Conservation (phyloP, 805 yeast species). For the Ogataea corticis region DNA sequence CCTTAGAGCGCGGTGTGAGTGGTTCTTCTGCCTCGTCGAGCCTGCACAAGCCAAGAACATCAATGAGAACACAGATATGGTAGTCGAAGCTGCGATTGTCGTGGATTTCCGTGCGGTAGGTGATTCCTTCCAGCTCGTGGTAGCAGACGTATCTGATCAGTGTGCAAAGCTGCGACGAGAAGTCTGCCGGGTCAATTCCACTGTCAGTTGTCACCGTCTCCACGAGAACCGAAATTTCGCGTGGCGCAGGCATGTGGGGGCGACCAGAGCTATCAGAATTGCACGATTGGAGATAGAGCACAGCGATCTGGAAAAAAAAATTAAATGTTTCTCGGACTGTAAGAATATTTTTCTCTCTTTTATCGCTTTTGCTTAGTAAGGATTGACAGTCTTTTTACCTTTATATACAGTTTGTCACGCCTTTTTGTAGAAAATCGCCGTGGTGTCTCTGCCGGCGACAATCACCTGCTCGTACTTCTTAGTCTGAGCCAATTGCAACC, state of each 20-base stretch:
- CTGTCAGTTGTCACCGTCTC: neutral
- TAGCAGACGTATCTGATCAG: neutral
- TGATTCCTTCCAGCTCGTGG: neutral
- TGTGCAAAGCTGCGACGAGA: neutral
- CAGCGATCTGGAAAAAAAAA: no score
- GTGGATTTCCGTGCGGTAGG: neutral
- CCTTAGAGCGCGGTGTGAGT: neutral
- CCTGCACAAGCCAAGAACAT: neutral
- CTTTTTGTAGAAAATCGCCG: slow-evolving; percentile 61
- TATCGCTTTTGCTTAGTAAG: no score
- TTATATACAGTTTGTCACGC: neutral
- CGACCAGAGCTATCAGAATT: no score
- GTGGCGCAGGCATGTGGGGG: no score
- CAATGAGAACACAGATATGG: slow-evolving; percentile 8
- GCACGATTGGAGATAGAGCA: no score
- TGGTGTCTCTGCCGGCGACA: slow-evolving; percentile 59
- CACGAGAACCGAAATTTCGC: neutral
- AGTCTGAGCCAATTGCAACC: slow-evolving; percentile 45
- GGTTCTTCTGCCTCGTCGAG: neutral
- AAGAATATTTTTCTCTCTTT: neutral
- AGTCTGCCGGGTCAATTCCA: neutral
- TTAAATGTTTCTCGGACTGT: neutral
- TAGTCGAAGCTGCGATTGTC: slow-evolving; percentile 1
- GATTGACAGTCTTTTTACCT: neutral
- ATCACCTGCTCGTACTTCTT: slow-evolving; percentile 51